Percentiles rank a stretch among this genome's conserved stretches.
Evolutionary conservation across 208 protist species (phyloP).

Genomic region (Crithidia sp.): DNA sequence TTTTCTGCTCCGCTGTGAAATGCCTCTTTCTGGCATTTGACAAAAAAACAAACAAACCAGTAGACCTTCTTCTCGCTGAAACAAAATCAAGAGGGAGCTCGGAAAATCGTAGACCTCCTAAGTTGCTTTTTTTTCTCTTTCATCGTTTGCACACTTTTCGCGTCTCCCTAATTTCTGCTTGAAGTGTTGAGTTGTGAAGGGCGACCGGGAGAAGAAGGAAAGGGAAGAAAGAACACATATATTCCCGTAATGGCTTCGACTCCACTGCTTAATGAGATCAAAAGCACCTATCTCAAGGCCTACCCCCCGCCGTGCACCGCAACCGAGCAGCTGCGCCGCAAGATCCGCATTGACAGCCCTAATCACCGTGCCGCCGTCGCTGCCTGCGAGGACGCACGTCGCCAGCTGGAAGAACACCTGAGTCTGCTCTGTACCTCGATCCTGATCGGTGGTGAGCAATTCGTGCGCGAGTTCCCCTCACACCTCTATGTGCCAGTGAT

Average conservation of each 20-base stretch:
- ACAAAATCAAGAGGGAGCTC: too few species aligned
- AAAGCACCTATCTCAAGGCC: neutral
- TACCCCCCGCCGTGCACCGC: neutral
- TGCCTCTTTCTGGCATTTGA: too few species aligned
- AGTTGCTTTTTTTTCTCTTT: too few species aligned
- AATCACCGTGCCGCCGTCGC: neutral
- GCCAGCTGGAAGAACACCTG: slow-evolving; percentile 27
- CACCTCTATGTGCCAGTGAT: slow-evolving; percentile 30
- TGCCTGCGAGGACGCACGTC: slow-evolving; percentile 3
- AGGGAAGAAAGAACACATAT: neutral
- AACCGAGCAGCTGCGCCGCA: neutral
- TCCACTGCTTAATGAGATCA: slow-evolving; percentile 17
- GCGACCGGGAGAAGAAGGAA: neutral
- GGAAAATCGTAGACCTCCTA: too few species aligned
- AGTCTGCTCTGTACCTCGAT: slow-evolving; percentile 45
- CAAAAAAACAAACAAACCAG: too few species aligned
- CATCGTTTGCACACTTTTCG: too few species aligned
- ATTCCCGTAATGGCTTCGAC: slow-evolving; percentile 8
- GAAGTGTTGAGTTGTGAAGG: neutral
- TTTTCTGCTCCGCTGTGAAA: too few species aligned
- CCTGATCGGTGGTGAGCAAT: slow-evolving; percentile 49
- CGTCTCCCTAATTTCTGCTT: too few species aligned
- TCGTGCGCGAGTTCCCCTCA: slow-evolving; percentile 38
- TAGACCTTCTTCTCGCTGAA: too few species aligned
- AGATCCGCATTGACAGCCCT: neutral